Evolutionary conservation across 495 filamentous ascomycete genomes (phyloP), one percentile per base, ranked within the genome.

Genomic region (Penicillium simplicissimum): DNA sequence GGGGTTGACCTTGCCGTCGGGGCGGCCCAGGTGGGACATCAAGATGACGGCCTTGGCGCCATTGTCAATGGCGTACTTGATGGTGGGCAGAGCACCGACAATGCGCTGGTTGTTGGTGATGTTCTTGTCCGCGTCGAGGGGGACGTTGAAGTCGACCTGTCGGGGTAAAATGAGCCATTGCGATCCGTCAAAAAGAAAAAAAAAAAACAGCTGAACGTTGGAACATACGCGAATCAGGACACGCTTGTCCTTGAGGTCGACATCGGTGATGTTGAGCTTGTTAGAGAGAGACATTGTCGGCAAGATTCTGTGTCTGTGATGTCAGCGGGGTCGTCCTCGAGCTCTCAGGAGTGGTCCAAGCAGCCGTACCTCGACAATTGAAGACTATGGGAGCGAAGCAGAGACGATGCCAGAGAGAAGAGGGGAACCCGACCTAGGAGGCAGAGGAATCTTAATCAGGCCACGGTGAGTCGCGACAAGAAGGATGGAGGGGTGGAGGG

Each of bases 131-230:
- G 81, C 84, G 73, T 98, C 91, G 73, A 97, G 91, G 65, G 95
- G 95, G 53, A 99, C 95, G 80, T 99, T 99, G 87, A 99, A 99
- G 83, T 99, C 95, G 68, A 99, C 94, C 94, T 97, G 70, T 43
- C 15, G 14, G 37, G 40, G n/a, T 28, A 52, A 63, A 59, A 67
- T 71, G 48, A 67, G 62, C 60, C 37, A 63, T 58, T 57, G 36
- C 6, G 7, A 48, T 52, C 14, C 28, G 45, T 23, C 17, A 23
- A 7, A 40, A 31, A 48, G 38, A 55, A n/a, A n/a, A n/a, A n/a
- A n/a, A n/a, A n/a, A n/a, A n/a, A n/a, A n/a, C n/a, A 56, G 52
- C 17, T 49, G 31, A 8, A 21, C n/a, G 10, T 45, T 19, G 56
- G 28, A 54, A 84, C 91, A 69, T 86, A 96, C 95, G 67, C 95